These are phyloP conservation scores for Ascomycota sp. DNA, from an alignment of 2,329 filamentous ascomycete genomes.

Conservation along the genomic window DNA sequence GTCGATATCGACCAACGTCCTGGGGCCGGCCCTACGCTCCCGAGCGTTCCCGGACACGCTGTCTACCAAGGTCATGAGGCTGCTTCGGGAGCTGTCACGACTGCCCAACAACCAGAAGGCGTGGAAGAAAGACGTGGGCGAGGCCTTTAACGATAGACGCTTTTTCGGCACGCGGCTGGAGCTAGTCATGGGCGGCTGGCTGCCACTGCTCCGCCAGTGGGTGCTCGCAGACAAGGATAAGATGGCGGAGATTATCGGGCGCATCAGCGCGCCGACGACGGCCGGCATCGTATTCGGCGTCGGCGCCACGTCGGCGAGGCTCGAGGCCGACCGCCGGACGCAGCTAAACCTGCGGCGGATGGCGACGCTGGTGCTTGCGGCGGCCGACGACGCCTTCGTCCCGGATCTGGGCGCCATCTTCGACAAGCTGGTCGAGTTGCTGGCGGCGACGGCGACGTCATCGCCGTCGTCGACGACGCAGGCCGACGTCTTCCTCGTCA, in stretches of 20 bases:
- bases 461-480: constrained; percentile 81
- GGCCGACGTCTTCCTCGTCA: constrained; percentile 74
- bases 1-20: constrained; percentile 64
- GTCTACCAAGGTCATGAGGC: constrained; percentile 44
- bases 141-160: constrained; percentile 75
- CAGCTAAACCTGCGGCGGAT: constrained; percentile 77
- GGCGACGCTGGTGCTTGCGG: constrained; percentile 58
- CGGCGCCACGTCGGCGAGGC: constrained; percentile 73
- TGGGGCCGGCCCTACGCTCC: constrained; percentile 63
- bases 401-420: constrained; percentile 52
- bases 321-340: constrained; percentile 87
- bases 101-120: constrained; percentile 65
- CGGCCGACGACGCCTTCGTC: constrained; percentile 60
- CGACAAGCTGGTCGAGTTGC: constrained; percentile 71
- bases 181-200: constrained; percentile 56
- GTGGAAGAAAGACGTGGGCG: constrained; percentile 82
- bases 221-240: constrained; percentile 70
- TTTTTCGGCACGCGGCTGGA: constrained; percentile 57
- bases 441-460: constrained; percentile 65
- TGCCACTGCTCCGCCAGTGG: constrained; percentile 71
- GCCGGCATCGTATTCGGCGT: constrained; percentile 98
- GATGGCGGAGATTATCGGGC: constrained; percentile 58
- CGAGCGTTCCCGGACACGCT: constrained; percentile 78
- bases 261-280: constrained; percentile 67
- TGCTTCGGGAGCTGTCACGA: constrained; percentile 59